phyloP scores from a whole-genome alignment of 306 rosid species.

The Vigna nakashimae region DNA sequence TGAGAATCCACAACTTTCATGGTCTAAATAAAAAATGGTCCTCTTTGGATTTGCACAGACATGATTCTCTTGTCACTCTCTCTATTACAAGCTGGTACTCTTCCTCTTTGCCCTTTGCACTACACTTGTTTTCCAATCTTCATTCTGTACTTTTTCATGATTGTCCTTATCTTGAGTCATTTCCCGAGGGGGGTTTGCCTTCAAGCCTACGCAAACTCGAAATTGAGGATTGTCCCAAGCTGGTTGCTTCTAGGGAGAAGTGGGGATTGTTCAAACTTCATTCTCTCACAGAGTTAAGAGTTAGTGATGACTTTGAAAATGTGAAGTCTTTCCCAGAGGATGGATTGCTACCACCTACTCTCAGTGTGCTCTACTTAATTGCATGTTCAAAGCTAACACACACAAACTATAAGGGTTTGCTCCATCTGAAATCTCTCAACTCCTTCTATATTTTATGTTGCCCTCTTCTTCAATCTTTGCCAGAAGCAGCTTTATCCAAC shows the following conservation, averaged over 20 bases:
- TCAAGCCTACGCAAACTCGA: not conserved
- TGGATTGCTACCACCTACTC: slow-evolving; percentile 32
- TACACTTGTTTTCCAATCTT: slow-evolving; percentile 8
- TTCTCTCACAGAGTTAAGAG: not conserved
- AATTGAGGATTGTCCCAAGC: not conserved
- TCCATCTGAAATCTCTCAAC: slow-evolving; percentile 41
- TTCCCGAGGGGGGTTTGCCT: slow-evolving; percentile 1
- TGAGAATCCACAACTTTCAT: not conserved
- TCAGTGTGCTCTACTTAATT: not conserved
- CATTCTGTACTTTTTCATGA: fast-evolving
- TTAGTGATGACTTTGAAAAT: slow-evolving; percentile 25
- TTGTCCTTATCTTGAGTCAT: slow-evolving; percentile 26
- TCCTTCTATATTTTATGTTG: fast-evolving
- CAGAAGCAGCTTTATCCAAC: slow-evolving; percentile 30
- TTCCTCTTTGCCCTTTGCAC: slow-evolving; percentile 26
- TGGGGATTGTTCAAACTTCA: slow-evolving; percentile 41
- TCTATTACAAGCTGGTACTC: slow-evolving; percentile 14
- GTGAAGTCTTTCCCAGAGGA: slow-evolving; percentile 32
- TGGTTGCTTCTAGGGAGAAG: slow-evolving; percentile 2
- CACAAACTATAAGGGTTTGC: slow-evolving; percentile 37
- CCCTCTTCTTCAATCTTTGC: slow-evolving; percentile 28
- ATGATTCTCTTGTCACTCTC: not conserved
- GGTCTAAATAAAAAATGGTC: not conserved
- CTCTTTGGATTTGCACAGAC: not conserved
- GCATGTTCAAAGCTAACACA: not conserved